These are phyloP conservation scores for Debaryomyces nepalensis DNA, from an alignment of 1,139 yeast genomes.

Conservation along the genomic window DNA sequence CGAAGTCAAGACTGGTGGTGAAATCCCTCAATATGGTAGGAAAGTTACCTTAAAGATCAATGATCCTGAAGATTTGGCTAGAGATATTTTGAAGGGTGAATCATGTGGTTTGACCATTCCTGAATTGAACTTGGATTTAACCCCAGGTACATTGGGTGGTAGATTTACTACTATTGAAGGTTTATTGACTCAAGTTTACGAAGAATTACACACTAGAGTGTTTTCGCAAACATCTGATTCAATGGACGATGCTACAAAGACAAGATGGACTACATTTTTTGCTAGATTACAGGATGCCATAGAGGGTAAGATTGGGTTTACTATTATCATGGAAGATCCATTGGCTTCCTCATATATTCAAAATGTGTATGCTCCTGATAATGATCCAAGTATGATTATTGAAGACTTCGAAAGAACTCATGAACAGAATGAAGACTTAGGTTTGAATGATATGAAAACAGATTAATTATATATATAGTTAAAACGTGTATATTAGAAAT, in stretches of 20 bases:
- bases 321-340: constrained; percentile 91
- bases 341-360: constrained; percentile 94
- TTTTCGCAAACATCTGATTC: constrained; percentile 89
- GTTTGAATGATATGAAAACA: constrained; percentile 77
- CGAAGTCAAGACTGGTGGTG: constrained; percentile 99
- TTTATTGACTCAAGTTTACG: constrained; percentile 81
- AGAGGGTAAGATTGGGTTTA: constrained; percentile 81
- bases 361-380: constrained; percentile 97
- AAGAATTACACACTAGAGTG: constrained; percentile 85
- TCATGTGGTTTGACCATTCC: constrained; percentile 87
- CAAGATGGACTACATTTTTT: constrained; percentile 83
- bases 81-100: constrained; percentile 94
- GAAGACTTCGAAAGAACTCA: constrained; percentile 89
- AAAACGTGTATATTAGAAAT: constrained; percentile 10
- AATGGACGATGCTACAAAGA: constrained; percentile 77
- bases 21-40: constrained; percentile 85
- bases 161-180: constrained; percentile 98
- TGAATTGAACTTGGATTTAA: constrained; percentile 86
- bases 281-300: constrained; percentile 77
- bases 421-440: constrained; percentile 90
- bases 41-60: constrained; percentile 75
- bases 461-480: constrained; percentile 25
- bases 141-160: constrained; percentile 97
- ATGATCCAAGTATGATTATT: constrained; percentile 91
- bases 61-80: constrained; percentile 90